These are phyloP conservation scores for Penicillium steckii DNA, from an alignment of 495 filamentous ascomycete species.

Conservation along the genomic window DNA sequence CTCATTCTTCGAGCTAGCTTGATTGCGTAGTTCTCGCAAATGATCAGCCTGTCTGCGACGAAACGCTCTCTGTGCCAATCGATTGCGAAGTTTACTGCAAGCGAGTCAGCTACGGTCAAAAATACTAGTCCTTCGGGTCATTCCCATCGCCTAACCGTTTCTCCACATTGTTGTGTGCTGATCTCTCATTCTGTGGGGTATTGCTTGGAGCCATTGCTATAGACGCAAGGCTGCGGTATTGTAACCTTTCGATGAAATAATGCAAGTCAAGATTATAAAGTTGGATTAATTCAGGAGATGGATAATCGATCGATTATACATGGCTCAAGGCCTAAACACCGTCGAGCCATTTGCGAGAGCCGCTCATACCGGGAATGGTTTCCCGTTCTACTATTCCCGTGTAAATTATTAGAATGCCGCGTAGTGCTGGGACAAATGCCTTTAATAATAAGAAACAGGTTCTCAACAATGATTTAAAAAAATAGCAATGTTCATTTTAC, in stretches of 20 bases:
- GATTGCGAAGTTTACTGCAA: conserved; percentile 1
- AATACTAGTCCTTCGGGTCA: neutral
- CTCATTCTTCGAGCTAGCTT: conserved; percentile 3
- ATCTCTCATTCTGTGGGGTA: neutral
- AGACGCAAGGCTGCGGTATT: neutral
- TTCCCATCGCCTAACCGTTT: neutral
- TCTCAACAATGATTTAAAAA: too few relatives aligned
- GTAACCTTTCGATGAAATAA: neutral
- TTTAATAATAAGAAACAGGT: too few relatives aligned
- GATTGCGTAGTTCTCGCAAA: conserved; percentile 5
- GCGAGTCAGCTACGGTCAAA: neutral
- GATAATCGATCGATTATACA: neutral
- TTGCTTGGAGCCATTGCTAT: neutral
- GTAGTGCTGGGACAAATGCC: too few relatives aligned
- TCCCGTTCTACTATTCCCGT: neutral
- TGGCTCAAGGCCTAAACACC: neutral
- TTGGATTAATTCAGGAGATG: neutral
- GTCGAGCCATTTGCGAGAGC: neutral
- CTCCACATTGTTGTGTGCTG: neutral
- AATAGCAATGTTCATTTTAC: too few relatives aligned
- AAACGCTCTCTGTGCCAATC: conserved; percentile 3
- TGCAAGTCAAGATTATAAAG: too few relatives aligned
- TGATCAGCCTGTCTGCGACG: conserved; percentile 5
- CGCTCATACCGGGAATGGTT: neutral
- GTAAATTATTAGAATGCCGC: neutral